Evolutionary conservation across 305 asterid genomes (phyloP), one percentile per base, ranked within the genome.

Genomic region (Fraxinus nigra): DNA sequence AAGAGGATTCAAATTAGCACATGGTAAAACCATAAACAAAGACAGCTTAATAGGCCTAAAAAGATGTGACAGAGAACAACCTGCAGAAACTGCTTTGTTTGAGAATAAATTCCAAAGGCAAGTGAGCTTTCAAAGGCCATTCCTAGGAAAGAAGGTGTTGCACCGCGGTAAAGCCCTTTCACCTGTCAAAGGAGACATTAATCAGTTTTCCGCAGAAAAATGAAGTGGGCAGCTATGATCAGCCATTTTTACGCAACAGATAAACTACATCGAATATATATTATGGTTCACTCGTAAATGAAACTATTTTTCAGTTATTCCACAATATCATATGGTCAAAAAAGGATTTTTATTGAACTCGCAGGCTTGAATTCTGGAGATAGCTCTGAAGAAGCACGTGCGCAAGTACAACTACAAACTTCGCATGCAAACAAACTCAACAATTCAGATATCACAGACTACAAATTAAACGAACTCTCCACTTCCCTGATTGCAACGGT

Each of bases 111-210:
- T 84, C 99, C 99, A 85, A 94, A 95, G 76, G 89, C 90, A 81
- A 95, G 95, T 81, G 99, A 94, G 84, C 98, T 92, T 90, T 95
- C 99, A 81, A 93, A 85, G 67, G 99, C 95, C 98, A 95, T 90
- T 76, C 98, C 98, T 56, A 94, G 85, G 84, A 95, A 94, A 59
- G 99, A 94, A 84, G 98, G 87, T 56, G 99, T 90, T 28, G 97
- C 98, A 40, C 99, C 98, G 72, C 93, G 90, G 80, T 95, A 95
- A 70, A 94, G 94, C 79, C 99, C 99, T 90, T 90, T 89, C 81
- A 94, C 93, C 98, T 92, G 90, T 85, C 84, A 83, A 80, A 65
- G 16, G 16, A 90, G 73, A 78, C 59, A 74, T 54, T 69, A 72
- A 33, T 81, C 72, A 56, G 32, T 13, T 20, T 54, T 51, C 16